Conservation (phyloP, 75 land plant genomes). For the Azolla pinnata region DNA sequence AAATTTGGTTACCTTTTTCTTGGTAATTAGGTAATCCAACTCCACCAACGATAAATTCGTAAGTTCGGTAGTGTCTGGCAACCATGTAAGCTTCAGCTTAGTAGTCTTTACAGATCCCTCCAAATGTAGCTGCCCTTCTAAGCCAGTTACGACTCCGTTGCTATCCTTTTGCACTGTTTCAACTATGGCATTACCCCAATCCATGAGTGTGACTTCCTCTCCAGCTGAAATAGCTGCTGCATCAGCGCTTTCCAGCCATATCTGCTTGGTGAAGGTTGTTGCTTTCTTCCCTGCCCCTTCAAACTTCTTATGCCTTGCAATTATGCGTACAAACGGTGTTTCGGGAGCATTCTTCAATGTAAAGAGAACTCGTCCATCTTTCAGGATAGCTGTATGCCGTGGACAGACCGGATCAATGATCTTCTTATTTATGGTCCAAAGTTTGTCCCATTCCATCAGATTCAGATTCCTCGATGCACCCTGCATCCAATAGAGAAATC, state of each 20-base stretch:
- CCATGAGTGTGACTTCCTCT: slow-evolving; percentile 90
- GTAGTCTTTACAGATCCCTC: slow-evolving; percentile 92
- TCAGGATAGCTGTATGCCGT: slow-evolving; percentile 78
- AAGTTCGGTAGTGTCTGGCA: slow-evolving; percentile 64
- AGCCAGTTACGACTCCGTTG: slow-evolving; percentile 36
- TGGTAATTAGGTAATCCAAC: slow-evolving; percentile 68
- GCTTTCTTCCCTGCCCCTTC: slow-evolving; percentile 80
- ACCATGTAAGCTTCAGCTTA: slow-evolving; percentile 90
- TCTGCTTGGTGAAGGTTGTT: slow-evolving; percentile 59
- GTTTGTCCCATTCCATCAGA: slow-evolving; percentile 98
- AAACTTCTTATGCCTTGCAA: slow-evolving; percentile 78
- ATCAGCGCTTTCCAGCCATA: slow-evolving; percentile 79
- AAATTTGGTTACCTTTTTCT: slow-evolving; percentile 61
- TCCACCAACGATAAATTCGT: slow-evolving; percentile 57
- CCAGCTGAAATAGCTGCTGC: slow-evolving; percentile 51
- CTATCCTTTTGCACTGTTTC: slow-evolving; percentile 50
- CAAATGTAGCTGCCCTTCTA: slow-evolving; percentile 63
- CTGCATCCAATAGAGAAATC: slow-evolving; percentile 27
- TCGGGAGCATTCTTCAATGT: slow-evolving; percentile 65
- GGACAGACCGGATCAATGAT: slow-evolving; percentile 92
- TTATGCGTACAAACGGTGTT: slow-evolving; percentile 56
- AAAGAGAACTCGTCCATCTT: slow-evolving; percentile 43
- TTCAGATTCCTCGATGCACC: slow-evolving; percentile 92
- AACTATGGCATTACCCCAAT: slow-evolving; percentile 92
- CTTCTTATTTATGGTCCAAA: slow-evolving; percentile 96